Evolutionary conservation across 2,329 filamentous ascomycete species (phyloP), one percentile per base, ranked within the genome.

Genomic region (Bipolaris zeicola): DNA sequence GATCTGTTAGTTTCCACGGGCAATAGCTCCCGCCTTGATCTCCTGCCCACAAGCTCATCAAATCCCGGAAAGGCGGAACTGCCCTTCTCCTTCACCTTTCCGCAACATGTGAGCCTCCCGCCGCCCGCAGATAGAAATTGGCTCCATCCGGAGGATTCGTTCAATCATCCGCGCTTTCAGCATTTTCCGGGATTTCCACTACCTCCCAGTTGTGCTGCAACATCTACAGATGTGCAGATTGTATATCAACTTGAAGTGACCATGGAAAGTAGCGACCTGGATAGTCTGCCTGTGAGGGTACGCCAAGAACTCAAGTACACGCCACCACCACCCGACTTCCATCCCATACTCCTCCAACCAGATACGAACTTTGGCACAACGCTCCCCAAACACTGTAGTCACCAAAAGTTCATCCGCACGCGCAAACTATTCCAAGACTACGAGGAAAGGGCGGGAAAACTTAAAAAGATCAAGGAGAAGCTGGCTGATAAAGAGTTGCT

Each of bases 81-180:
- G 1, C 62, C 63, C 13, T 72, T 72, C 36, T 56, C 65, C 38
- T 68, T 72, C 43, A 62, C 37, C n/a, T 70, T 68, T 44, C 66
- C 68, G 3, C 61, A 61, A 5, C 36, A 48, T 13, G 66, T 61
- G 6, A 61, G 55, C n/a, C 42, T 61, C 39, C 31, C 51, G 6
- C 65, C 60, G 24, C 64, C 64, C 18, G 24, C 60, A 2, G 58
- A 52, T 22, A 50, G 58, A 42, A 28, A 45, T 11, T 65, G 58
- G 62, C 57, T 60, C 24, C 55, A 67, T 8, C 55, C 58, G 2
- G 47, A 63, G 13, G 66, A 69, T 33, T 57, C 60, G 5, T 61
- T 53, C 42, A 61, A 67, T 26, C 65, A 68, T 31, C 62, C 63
- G 31, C 61, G 60, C 8, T 68, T 71, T 16, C 68, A 70, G 36